Evolutionary conservation across 495 filamentous ascomycete genomes (phyloP).

Genomic region (Talaromyces stipitatus): DNA sequence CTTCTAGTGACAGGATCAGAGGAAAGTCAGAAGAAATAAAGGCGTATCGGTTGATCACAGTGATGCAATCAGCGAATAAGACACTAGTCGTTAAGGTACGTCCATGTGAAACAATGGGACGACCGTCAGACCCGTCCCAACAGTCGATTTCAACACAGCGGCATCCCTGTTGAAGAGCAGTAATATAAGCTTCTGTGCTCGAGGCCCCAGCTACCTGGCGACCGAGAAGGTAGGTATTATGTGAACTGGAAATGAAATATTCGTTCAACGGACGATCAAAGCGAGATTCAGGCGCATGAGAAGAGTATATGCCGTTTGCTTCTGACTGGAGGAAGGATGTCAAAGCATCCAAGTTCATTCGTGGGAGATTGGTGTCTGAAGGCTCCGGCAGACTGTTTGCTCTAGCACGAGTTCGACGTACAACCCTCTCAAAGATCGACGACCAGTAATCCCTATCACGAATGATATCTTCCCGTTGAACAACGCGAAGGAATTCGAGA

Average conservation of each 20-base stretch:
- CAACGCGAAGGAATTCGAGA: conserved; percentile 60
- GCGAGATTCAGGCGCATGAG: conserved; percentile 45
- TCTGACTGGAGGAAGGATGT: conserved; percentile 68
- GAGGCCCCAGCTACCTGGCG: conserved; percentile 84
- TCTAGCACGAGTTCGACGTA: conserved; percentile 54
- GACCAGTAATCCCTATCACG: conserved; percentile 59
- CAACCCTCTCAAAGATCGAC: conserved; percentile 63
- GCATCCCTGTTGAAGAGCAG: conserved; percentile 79
- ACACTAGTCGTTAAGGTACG: conserved; percentile 81
- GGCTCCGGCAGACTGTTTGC: conserved; percentile 29
- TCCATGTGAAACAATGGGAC: conserved; percentile 84
- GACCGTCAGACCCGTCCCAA: conserved; percentile 85
- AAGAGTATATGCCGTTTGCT: conserved; percentile 54
- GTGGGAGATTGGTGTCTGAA: conserved; percentile 28
- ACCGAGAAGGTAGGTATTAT: conserved; percentile 94
- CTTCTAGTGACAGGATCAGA: conserved; percentile 88
- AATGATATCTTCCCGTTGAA: conserved; percentile 70
- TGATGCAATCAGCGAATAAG: conserved; percentile 81
- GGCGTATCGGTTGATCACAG: conserved; percentile 87
- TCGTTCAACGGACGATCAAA: conserved; percentile 87
- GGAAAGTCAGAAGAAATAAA: conserved; percentile 77
- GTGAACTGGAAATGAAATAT: conserved; percentile 97
- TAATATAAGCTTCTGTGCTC: conserved; percentile 90
- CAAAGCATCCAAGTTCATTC: conserved; percentile 70
- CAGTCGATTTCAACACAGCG: conserved; percentile 96